Conservation (phyloP, 768 basidiomycete species). For the Hygrocybe punicea region DNA sequence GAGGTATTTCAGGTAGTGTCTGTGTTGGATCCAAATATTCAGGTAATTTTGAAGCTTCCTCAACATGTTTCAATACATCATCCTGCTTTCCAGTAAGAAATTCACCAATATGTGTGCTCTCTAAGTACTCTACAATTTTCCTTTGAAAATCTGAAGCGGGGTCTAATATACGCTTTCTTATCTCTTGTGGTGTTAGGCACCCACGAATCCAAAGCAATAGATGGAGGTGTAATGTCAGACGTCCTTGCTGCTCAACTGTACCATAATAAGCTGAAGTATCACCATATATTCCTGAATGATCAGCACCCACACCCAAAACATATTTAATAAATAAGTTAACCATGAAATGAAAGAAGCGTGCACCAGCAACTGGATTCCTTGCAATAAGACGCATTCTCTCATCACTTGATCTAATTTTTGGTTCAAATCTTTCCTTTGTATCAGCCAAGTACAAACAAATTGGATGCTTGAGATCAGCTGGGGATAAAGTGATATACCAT, state of each 20-base stretch:
- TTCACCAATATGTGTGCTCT: constrained; percentile 24
- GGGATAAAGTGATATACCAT: constrained; percentile 31
- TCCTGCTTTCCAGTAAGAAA: constrained; percentile 27
- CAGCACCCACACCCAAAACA: constrained; percentile 18
- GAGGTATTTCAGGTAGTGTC: constrained; percentile 20
- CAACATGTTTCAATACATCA: constrained; percentile 17
- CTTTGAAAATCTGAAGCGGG: constrained; percentile 17
- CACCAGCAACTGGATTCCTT: constrained; percentile 28
- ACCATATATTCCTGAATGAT: constrained; percentile 29
- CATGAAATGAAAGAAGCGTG: constrained; percentile 29
- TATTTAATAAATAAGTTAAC: constrained; percentile 22
- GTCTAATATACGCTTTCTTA: constrained; percentile 24
- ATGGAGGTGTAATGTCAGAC: constrained; percentile 38
- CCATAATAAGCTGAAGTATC: constrained; percentile 30
- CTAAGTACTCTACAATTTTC: constrained; percentile 23
- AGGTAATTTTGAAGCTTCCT: background rate
- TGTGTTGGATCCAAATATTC: constrained; percentile 21
- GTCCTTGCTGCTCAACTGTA: constrained; percentile 36
- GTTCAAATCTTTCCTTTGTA: constrained; percentile 14
- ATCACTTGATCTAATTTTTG: constrained; percentile 1
- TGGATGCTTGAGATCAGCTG: constrained; percentile 29
- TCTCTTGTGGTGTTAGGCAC: constrained; percentile 31
- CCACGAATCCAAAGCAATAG: constrained; percentile 38
- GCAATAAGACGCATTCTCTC: constrained; percentile 21
- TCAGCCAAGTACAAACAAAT: constrained; percentile 33